phyloP scores from a whole-genome alignment of 805 yeast species.

The Sungouiozyma ichnusensis region DNA sequence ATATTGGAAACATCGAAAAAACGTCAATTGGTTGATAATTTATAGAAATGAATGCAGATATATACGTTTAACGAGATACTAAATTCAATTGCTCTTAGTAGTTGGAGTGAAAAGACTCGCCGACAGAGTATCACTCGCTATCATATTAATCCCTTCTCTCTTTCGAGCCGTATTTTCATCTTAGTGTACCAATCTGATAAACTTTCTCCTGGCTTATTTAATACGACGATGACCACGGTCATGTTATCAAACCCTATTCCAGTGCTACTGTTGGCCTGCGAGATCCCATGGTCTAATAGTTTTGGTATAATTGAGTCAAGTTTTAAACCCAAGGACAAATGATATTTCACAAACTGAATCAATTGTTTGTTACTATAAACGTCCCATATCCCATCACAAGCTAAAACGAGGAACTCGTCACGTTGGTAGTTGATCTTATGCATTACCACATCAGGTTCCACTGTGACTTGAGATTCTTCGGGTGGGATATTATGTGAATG shows the following conservation, averaged over 20 bases:
- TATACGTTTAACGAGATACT: neutral
- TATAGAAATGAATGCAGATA: neutral
- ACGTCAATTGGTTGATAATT: neutral
- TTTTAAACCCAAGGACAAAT: constrained; percentile 45
- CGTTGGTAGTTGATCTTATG: constrained; percentile 35
- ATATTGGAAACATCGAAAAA: too few species aligned
- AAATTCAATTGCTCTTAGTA: neutral
- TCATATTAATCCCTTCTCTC: constrained; percentile 22
- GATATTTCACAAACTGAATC: constrained; percentile 43
- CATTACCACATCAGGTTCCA: constrained; percentile 62
- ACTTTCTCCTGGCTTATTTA: constrained; percentile 37
- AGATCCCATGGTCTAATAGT: constrained; percentile 53
- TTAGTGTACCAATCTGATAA: constrained; percentile 49
- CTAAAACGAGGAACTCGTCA: constrained; percentile 64
- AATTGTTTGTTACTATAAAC: constrained; percentile 48
- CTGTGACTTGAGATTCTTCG: constrained; percentile 71
- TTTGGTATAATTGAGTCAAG: constrained; percentile 49
- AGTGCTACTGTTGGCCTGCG: constrained; percentile 61
- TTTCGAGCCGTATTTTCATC: constrained; percentile 36
- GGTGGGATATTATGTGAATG: constrained; percentile 29
- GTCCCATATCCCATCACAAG: constrained; percentile 85
- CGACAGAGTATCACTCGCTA: neutral
- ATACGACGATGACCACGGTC: constrained; percentile 61
- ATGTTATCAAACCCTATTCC: constrained; percentile 79
- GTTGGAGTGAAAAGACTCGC: too few species aligned